Evolutionary conservation across 306 rosid genomes (phyloP).

Genomic region (Abrus precatorius): DNA sequence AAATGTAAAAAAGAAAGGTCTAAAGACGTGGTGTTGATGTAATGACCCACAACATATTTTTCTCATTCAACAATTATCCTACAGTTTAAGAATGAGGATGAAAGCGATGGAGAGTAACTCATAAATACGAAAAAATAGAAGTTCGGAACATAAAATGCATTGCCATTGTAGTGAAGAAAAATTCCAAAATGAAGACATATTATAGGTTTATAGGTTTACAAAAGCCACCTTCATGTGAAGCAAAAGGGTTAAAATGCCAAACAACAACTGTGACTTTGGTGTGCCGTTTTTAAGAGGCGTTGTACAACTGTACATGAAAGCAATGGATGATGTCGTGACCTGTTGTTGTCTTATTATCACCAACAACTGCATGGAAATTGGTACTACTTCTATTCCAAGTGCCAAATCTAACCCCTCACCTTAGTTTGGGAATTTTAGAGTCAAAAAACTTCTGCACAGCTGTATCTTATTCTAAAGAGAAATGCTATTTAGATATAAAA

Average conservation of each 20-base stretch:
- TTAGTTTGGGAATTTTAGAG: not conserved
- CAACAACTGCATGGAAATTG: not conserved
- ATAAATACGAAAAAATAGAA: not conserved
- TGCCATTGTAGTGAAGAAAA: not conserved
- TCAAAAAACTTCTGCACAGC: not conserved
- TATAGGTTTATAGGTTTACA: not conserved
- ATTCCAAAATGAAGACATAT: constrained; percentile 26
- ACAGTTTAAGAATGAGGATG: constrained; percentile 27
- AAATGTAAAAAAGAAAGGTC: not conserved
- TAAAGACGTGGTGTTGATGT: not conserved
- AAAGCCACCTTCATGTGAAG: not conserved
- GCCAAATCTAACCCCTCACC: not conserved
- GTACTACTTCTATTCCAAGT: not conserved
- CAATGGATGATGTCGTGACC: constrained; percentile 18
- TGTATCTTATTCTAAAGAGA: not conserved
- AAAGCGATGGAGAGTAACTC: constrained; percentile 24
- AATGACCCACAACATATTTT: not conserved
- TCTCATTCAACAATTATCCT: not conserved
- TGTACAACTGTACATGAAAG: constrained; percentile 24
- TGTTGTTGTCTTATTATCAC: not conserved
- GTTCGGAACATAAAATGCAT: not conserved
- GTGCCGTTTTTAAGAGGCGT: constrained; percentile 28
- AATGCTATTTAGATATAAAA: too few species aligned
- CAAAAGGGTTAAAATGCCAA: not conserved
- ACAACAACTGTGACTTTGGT: not conserved